Conservation (phyloP, 352 stramenopile species). For the Hyaloperonospora brassicae region DNA sequence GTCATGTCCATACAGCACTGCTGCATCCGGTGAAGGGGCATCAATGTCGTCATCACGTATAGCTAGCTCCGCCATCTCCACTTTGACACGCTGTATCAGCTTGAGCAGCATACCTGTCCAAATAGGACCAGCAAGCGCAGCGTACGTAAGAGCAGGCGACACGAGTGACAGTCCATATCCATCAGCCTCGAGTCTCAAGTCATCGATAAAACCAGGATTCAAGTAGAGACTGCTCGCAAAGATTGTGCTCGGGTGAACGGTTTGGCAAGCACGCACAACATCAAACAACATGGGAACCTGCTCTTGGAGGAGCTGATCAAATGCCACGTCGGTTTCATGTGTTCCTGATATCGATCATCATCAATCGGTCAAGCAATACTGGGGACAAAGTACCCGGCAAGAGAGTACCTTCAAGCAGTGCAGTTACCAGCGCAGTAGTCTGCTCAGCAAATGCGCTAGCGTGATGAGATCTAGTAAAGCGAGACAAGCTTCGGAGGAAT, state of each 20-base stretch:
- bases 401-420: constrained; percentile 29
- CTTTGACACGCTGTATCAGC: constrained; percentile 42
- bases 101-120: constrained; percentile 53
- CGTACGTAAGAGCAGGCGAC: constrained; percentile 19
- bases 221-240: constrained; percentile 30
- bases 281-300: constrained; percentile 47
- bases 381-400: background rate
- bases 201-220: constrained; percentile 37
- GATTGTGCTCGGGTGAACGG: constrained; percentile 33
- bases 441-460: constrained; percentile 27
- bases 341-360: constrained; percentile 19
- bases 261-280: constrained; percentile 15
- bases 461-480: constrained; percentile 19
- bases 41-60: constrained; percentile 1
- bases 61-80: constrained; percentile 20
- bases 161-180: constrained; percentile 49
- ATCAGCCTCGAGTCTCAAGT: constrained; percentile 47
- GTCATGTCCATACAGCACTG: background rate
- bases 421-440: constrained; percentile 25
- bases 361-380: constrained; percentile 1
- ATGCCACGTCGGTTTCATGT: constrained; percentile 21
- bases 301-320: constrained; percentile 34
- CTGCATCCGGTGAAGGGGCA: background rate
- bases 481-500: constrained; percentile 30
- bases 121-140: constrained; percentile 25